These are phyloP conservation scores for Leishmania amazonensis DNA, from an alignment of 208 protist genomes.

Conservation along the genomic window DNA sequence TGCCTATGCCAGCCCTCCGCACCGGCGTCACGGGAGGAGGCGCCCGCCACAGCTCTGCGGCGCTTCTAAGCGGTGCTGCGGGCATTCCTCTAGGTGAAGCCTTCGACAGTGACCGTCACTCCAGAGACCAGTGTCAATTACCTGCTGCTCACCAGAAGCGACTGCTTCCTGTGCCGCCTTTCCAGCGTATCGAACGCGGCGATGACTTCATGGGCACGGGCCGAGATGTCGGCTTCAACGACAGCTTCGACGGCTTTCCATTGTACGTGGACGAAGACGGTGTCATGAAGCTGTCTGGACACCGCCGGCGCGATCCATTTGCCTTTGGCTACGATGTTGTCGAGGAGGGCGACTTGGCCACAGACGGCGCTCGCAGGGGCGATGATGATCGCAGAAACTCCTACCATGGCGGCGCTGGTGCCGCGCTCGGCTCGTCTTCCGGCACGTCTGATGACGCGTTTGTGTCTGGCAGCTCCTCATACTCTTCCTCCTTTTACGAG, in stretches of 20 bases:
- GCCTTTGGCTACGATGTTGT: conserved; percentile 29
- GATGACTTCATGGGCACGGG: not conserved
- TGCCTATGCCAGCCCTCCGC: not conserved
- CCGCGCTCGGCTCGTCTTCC: not conserved
- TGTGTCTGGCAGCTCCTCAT: conserved; percentile 10
- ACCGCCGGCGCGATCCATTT: conserved; percentile 26
- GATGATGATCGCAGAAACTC: not conserved
- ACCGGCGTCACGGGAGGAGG: not conserved
- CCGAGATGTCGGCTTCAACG: conserved; percentile 12
- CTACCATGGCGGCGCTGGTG: not conserved
- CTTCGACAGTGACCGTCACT: not conserved
- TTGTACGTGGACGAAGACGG: conserved; percentile 35
- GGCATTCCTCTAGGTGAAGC: not conserved
- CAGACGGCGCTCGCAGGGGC: not conserved
- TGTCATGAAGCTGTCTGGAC: conserved; percentile 24
- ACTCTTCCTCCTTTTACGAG: not conserved
- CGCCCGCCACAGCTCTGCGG: not conserved
- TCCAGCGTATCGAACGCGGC: not conserved
- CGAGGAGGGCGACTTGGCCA: conserved; percentile 8
- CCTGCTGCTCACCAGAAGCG: not conserved
- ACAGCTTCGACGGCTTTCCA: conserved; percentile 31
- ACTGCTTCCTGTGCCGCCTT: not conserved
- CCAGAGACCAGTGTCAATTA: not conserved
- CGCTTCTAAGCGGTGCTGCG: not conserved
- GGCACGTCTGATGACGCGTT: not conserved